phyloP scores from a whole-genome alignment of 371 early-diverging fungal genomes.

The Lichtheimia hyalospora region DNA sequence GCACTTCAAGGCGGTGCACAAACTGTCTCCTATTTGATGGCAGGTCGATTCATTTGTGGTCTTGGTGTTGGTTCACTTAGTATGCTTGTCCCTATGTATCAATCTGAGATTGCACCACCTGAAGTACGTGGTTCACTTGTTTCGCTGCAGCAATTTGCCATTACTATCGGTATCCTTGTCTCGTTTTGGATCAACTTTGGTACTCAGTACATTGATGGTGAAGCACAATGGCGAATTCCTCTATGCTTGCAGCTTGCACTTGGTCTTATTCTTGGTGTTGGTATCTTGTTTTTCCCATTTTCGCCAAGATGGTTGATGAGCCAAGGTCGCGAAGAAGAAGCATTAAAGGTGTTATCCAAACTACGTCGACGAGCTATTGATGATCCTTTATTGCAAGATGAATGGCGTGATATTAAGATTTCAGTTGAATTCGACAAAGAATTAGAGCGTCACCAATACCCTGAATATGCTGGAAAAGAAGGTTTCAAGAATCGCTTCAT shows the following conservation, averaged over 20 bases:
- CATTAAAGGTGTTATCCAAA: constrained; percentile 66
- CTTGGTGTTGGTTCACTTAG: constrained; percentile 83
- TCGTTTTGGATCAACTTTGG: constrained; percentile 77
- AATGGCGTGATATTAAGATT: constrained; percentile 74
- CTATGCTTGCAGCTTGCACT: constrained; percentile 78
- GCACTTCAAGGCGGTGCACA: constrained; percentile 60
- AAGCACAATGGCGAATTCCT: constrained; percentile 74
- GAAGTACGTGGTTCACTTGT: constrained; percentile 82
- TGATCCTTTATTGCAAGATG: constrained; percentile 60
- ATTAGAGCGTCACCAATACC: constrained; percentile 35
- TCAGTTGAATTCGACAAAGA: constrained; percentile 67
- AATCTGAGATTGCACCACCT: constrained; percentile 85
- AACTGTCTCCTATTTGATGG: constrained; percentile 54
- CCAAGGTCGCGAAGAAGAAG: constrained; percentile 68
- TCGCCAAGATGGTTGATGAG: constrained; percentile 89
- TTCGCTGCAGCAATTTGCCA: constrained; percentile 87
- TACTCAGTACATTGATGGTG: constrained; percentile 42
- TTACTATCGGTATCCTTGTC: constrained; percentile 69
- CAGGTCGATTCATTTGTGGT: constrained; percentile 79
- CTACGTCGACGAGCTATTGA: constrained; percentile 62
- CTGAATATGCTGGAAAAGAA: constrained; percentile 19
- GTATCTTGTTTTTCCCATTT: constrained; percentile 76
- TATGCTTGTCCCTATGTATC: constrained; percentile 81
- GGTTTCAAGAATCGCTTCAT: constrained; percentile 22
- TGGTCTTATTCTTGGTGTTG: constrained; percentile 61